A percentile compares a stretch with the other conserved stretches of the same genome.
phyloP scores from a whole-genome alignment of 345 rosid genomes.

The Citrus reticulata region DNA sequence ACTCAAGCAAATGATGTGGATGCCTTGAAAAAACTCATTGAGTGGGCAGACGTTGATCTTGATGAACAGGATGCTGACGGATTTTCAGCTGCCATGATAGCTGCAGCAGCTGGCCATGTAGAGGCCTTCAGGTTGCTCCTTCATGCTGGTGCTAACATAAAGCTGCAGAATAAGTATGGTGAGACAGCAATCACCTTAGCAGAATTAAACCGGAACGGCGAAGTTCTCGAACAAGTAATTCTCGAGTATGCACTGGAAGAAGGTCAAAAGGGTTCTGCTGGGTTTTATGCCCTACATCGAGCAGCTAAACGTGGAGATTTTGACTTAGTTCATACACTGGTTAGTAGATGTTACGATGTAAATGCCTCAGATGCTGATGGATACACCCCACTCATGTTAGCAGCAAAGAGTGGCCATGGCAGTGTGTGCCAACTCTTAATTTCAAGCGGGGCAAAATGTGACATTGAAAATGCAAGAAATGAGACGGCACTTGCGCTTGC shows the following conservation, averaged over 20 bases:
- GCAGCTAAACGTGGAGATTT: slow-evolving; percentile 49
- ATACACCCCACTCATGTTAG: slow-evolving; percentile 54
- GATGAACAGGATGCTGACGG: slow-evolving; percentile 47
- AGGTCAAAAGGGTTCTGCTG: slow-evolving; percentile 21
- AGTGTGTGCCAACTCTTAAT: slow-evolving; percentile 39
- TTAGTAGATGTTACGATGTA: slow-evolving; percentile 33
- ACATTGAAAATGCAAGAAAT: slow-evolving; percentile 32
- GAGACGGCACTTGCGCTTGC: slow-evolving; percentile 51
- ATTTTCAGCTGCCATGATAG: slow-evolving; percentile 44
- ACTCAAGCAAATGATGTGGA: slow-evolving; percentile 34
- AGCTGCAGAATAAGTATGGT: slow-evolving; percentile 35
- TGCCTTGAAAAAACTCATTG: slow-evolving; percentile 33
- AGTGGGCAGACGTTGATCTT: slow-evolving; percentile 24
- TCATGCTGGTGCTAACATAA: slow-evolving; percentile 49
- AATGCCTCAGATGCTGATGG: slow-evolving; percentile 51
- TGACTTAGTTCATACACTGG: slow-evolving; percentile 31
- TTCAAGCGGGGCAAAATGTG: slow-evolving; percentile 39
- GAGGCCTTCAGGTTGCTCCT: slow-evolving; percentile 49
- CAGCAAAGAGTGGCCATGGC: slow-evolving; percentile 50
- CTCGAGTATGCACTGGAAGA: slow-evolving; percentile 40
- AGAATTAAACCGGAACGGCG: slow-evolving; percentile 21
- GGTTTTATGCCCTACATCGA: slow-evolving; percentile 44
- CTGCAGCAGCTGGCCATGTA: slow-evolving; percentile 39
- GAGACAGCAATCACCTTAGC: slow-evolving; percentile 38
- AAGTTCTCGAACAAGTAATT: slow-evolving; percentile 35